Conservation (phyloP, 805 yeast genomes). For the Candida loeiensis region DNA sequence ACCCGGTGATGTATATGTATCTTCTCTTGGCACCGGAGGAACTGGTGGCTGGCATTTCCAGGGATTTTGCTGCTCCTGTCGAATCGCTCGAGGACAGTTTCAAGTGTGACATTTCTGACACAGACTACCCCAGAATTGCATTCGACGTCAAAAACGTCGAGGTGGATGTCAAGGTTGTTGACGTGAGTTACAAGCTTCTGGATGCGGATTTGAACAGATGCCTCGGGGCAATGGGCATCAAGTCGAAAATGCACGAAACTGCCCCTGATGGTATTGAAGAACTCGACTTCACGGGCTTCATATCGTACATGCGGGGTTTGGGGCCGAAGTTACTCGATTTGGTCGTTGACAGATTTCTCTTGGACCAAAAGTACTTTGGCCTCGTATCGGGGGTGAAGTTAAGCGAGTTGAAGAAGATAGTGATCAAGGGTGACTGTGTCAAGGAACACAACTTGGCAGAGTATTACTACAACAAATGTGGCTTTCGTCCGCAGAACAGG, state of each 20-base stretch:
- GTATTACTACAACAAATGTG: constrained; percentile 41
- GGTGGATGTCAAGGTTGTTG: constrained; percentile 16
- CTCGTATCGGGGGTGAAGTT: constrained; percentile 6
- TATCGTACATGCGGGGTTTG: constrained; percentile 46
- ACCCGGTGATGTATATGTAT: constrained; percentile 17
- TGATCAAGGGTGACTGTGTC: constrained; percentile 41
- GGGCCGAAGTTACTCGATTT: constrained; percentile 30
- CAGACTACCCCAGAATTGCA: constrained; percentile 19
- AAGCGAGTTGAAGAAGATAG: constrained; percentile 14
- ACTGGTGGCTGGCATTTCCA: constrained; percentile 14
- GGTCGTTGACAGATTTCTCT: constrained; percentile 16
- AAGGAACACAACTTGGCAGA: constrained; percentile 47
- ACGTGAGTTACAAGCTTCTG: constrained; percentile 16
- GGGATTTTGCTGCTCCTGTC: constrained; percentile 23
- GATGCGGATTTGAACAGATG: constrained; percentile 19
- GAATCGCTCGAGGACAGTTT: constrained; percentile 19
- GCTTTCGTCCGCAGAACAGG: constrained; percentile 28
- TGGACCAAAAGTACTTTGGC: constrained; percentile 9
- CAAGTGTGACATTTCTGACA: constrained; percentile 28
- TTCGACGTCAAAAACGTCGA: constrained; percentile 15
- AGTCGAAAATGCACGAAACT: neutral
- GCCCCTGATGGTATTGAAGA: constrained; percentile 3
- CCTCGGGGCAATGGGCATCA: constrained; percentile 26
- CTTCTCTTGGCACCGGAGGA: constrained; percentile 27
- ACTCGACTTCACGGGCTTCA: constrained; percentile 48